These are phyloP conservation scores for Chlorophyllum brunneum DNA, from an alignment of 768 basidiomycete species.

Conservation along the genomic window DNA sequence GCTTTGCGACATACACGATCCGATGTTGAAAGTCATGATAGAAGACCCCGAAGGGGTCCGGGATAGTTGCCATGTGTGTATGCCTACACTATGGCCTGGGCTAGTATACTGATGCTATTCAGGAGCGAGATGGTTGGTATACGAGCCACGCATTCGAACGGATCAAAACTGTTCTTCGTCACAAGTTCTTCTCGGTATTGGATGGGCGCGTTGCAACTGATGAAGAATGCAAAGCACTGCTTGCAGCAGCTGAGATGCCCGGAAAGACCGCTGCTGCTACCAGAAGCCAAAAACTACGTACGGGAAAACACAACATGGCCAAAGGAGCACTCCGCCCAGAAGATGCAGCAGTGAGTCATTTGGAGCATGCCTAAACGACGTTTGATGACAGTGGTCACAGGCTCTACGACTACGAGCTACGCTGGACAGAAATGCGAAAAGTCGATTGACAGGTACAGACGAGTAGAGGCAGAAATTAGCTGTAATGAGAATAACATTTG, in stretches of 20 bases:
- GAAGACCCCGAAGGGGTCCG: constrained; percentile 65
- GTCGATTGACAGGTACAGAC: constrained; percentile 3
- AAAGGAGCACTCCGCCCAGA: constrained; percentile 80
- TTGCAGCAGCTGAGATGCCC: constrained; percentile 39
- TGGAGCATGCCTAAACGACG: neutral
- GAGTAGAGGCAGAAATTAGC: neutral
- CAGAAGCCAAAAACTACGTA: constrained; percentile 50
- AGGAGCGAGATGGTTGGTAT: constrained; percentile 93
- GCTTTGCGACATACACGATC: constrained; percentile 87
- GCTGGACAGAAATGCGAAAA: constrained; percentile 50
- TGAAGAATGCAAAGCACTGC: constrained; percentile 66
- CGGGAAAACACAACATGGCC: constrained; percentile 85
- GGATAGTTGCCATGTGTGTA: constrained; percentile 70
- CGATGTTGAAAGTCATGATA: constrained; percentile 79
- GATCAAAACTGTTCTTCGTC: constrained; percentile 80
- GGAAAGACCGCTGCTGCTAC: constrained; percentile 35
- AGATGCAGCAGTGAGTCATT: constrained; percentile 67
- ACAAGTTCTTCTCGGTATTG: constrained; percentile 79
- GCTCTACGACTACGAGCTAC: constrained; percentile 67
- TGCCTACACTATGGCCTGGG: neutral
- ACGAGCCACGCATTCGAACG: constrained; percentile 69
- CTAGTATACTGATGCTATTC: neutral
- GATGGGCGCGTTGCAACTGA: constrained; percentile 70
- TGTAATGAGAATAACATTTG: neutral
- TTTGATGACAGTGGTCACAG: constrained; percentile 29